Conservation (phyloP, 768 basidiomycete genomes). For the Boletus coccyginus region DNA sequence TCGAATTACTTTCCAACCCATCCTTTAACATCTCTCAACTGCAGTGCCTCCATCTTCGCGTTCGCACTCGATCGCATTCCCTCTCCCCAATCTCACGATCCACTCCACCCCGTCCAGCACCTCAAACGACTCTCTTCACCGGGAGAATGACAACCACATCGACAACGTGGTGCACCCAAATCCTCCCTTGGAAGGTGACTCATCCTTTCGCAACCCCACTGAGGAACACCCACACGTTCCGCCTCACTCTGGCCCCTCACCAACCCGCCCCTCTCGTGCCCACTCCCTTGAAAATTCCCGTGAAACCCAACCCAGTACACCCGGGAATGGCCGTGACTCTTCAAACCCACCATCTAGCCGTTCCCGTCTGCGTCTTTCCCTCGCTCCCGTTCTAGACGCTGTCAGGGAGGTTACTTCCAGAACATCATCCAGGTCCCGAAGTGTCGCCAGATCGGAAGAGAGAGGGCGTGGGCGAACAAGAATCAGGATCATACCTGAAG, state of each 20-base stretch:
- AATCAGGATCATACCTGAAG: constrained; percentile 7
- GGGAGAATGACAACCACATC: not conserved
- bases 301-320: not conserved
- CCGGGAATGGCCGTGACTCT: not conserved
- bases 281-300: constrained; percentile 3
- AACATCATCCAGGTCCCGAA: constrained; percentile 16
- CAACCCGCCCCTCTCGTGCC: not conserved
- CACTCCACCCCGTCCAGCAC: constrained; percentile 7
- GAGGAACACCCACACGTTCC: constrained; percentile 13
- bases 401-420: constrained; percentile 20
- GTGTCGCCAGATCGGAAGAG: constrained; percentile 37
- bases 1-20: not conserved
- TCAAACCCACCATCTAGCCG: not conserved
- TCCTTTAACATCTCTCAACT: not conserved
- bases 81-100: not conserved
- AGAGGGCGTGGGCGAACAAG: constrained; percentile 23
- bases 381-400: constrained; percentile 15
- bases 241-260: not conserved
- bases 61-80: not conserved
- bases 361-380: constrained; percentile 19
- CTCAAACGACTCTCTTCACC: constrained; percentile 2
- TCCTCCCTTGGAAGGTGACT: not conserved
- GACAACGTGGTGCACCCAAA: not conserved
- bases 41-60: not conserved
- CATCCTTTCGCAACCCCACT: constrained; percentile 34